phyloP scores from a whole-genome alignment of 768 basidiomycete species.

The Kwoniella heveanensis region DNA sequence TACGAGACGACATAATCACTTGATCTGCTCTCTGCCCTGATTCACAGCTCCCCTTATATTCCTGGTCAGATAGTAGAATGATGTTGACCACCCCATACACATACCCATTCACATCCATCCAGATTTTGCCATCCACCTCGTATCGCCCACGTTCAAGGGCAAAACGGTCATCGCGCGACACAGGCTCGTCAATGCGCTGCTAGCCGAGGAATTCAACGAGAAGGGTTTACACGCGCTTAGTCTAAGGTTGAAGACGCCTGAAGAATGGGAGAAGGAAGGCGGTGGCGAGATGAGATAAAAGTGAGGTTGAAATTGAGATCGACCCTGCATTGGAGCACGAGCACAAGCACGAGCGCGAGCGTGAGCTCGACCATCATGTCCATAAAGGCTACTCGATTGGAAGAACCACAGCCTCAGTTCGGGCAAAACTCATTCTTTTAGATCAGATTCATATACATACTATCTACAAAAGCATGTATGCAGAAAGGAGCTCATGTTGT shows the following conservation, averaged over 20 bases:
- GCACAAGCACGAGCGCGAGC: too few relatives aligned
- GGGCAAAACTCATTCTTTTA: background rate
- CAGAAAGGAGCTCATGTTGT: background rate
- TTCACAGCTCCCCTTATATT: background rate
- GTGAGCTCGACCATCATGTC: too few relatives aligned
- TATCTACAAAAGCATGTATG: background rate
- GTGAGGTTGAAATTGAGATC: too few relatives aligned
- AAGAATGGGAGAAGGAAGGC: constrained; percentile 55
- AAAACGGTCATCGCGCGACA: constrained; percentile 57
- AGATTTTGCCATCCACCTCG: constrained; percentile 55
- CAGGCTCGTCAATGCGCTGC: constrained; percentile 57
- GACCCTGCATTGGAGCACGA: too few relatives aligned
- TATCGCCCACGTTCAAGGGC: constrained; percentile 45
- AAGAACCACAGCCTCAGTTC: too few relatives aligned
- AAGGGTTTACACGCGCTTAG: constrained; percentile 59
- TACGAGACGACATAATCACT: too few relatives aligned
- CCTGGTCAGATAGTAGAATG: too few relatives aligned
- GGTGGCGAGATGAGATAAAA: constrained; percentile 21
- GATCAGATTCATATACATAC: background rate
- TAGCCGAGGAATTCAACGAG: constrained; percentile 57
- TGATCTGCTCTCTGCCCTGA: background rate
- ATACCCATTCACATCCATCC: constrained; percentile 51
- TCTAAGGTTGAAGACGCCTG: constrained; percentile 56
- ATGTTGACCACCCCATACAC: constrained; percentile 33
- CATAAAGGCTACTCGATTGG: too few relatives aligned